Evolutionary conservation across 768 basidiomycete species (phyloP), one percentile per base, ranked within the genome.

Genomic region (Mycena capillaripes): DNA sequence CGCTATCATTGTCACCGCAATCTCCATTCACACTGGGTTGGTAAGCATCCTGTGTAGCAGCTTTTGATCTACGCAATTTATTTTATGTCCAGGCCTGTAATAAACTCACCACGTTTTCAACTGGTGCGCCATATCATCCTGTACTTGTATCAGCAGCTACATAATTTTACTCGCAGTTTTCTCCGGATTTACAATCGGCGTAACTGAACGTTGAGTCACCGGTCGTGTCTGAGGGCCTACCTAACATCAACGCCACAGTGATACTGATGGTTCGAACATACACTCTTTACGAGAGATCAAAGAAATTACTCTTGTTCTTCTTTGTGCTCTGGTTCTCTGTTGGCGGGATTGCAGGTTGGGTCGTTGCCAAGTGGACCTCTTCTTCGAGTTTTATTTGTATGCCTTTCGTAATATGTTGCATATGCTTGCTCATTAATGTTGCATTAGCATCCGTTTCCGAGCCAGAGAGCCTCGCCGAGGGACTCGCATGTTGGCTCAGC

Each of bases 181-280:
- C 48, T 40, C 58, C 1, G 48, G 36, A 25, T 61, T 53, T 19
- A 38, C 27, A 6, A 61, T 69, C 59, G 59, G 59, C 25, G 27
- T 61, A n/a, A 69, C 67, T 25, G 50, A 61, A 21, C 50, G 67
- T 68, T 66, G 50, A 34, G 67, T 34, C 11, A 34, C 23, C 7
- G 6, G 29, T 10, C 25, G 42, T 40, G 40, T 27, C 14, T 23
- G 9, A 9, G 36, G 8, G 2, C 11, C 16, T 19, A 9, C 30
- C 57, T 59, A 16, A 67, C 4, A 11, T 34, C 27, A 21, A 9
- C 27, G 34, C 55, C 17, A n/a, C n/a, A 69, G 68, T 69, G 10
- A 57, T 69, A 25, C 19, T 69, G 9, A 69, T 63, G 68, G 53
- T 69, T 38, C 52, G 68, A 14, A 69, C 68, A 10, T 69, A 69